phyloP scores from a whole-genome alignment of 176 grass and related monocot species.

The Coix lacrymajobi region DNA sequence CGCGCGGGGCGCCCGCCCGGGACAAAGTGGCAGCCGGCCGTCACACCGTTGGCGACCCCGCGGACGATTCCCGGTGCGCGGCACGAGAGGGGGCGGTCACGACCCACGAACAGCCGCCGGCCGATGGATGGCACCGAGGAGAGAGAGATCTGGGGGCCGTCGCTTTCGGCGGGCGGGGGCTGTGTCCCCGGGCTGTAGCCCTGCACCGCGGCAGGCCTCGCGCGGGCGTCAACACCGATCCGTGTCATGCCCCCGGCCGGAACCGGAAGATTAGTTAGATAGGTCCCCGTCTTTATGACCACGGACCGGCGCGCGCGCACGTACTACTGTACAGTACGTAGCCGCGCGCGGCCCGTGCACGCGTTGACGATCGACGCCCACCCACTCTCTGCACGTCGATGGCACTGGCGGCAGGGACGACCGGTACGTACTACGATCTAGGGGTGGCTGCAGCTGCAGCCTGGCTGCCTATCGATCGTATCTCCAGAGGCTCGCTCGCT shows the following conservation, averaged over 20 bases:
- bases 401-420: neutral
- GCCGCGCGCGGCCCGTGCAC: neutral
- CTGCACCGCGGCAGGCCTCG: conserved; percentile 10
- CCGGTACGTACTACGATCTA: neutral
- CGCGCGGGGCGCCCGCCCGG: too few species aligned
- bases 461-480: neutral
- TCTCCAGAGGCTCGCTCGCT: neutral
- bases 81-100: too few species aligned
- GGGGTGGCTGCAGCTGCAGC: neutral
- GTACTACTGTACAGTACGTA: neutral
- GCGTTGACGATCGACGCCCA: neutral
- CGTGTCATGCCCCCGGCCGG: neutral
- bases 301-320: neutral
- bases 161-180: conserved; percentile 6
- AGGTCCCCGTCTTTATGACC: conserved; percentile 12
- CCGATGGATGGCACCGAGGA: too few species aligned
- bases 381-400: neutral
- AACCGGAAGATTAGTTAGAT: too few species aligned
- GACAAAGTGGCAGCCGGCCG: too few species aligned
- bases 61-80: too few species aligned
- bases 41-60: too few species aligned
- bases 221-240: conserved; percentile 6
- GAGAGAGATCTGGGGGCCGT: neutral
- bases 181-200: conserved; percentile 24
- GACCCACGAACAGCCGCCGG: too few species aligned